Evolutionary conservation across 495 filamentous ascomycete genomes (phyloP), one percentile per base, ranked within the genome.

Genomic region (Patellaria atrata): DNA sequence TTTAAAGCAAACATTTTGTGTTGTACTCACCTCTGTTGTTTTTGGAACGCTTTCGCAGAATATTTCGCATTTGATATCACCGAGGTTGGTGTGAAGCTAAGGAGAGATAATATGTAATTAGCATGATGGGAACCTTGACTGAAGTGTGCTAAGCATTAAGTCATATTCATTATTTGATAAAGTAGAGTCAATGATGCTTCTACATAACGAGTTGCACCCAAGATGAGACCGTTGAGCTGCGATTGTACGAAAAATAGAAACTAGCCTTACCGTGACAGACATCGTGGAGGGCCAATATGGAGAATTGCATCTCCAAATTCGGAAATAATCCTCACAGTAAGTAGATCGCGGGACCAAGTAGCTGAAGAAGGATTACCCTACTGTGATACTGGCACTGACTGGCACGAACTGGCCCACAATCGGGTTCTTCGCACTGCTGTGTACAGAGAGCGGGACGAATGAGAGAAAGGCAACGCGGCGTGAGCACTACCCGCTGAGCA

Each of bases 41-140:
- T 91, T 77, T 32, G 89, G 89, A 18, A 91, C 82, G 48, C 77
- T 74, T 61, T 93, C 83, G 62, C 87, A 94, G 62, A 94, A 96
- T 35, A 97, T 63, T 55, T 97, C 89, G 54, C 96, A 73, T 59
- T 96, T 97, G 51, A 97, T 69, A 58, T 87, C 79, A 44, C 89
- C 89, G 35, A 77, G 68, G 12, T 75, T 79, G 26, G 89, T 97
- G 62, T 94, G 84, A 8, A 97, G 70, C 57, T 89, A 72, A 44
- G 70, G 13, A 34, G 12, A 13, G 12, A 15, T 22, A 17, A 21
- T 32, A 43, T 38, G 39, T 34, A 34, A 31, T 35, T 25, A 34
- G 43, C 33, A 18, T 20, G 15, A 22, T 16, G 22, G 3, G n/a
- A n/a, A n/a, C n/a, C n/a, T n/a, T n/a, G n/a, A n/a, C n/a, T n/a